Evolutionary conservation across 2,329 filamentous ascomycete species (phyloP), one percentile per base, ranked within the genome.

Genomic region (Parafenestella ontariensis): DNA sequence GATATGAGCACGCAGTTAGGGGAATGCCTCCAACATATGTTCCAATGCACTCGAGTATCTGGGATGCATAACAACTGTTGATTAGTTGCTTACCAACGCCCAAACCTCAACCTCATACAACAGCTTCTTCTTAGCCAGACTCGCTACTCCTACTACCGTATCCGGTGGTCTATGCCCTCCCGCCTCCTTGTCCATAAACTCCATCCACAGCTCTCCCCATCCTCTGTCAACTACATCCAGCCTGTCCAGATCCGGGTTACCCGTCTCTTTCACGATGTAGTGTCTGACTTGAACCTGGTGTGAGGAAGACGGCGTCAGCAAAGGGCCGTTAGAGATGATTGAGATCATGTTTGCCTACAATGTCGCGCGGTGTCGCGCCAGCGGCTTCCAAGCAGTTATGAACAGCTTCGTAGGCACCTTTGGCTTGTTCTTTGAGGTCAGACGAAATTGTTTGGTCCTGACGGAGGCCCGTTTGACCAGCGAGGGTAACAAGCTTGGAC

Each of bases 111-210:
- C 64, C 50, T 76, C 73, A 52, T 75, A 76, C 43, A 72, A 42
- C 20, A 74, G 33, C 26, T 63, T 61, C 33, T 65, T 64, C 55
- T 62, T 64, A 24, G 73, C 71, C 52, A 76, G 54, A 45, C 64
- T 65, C 15, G 71, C 71, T 42, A 76, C 73, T 0, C 73, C 73
- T 3, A 76, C 29, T 6, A 76, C 72, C 5, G 72, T 75, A 51
- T 75, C 72, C n/a, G 73, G 73, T 3, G 73, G 73, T 37, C 67
- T 62, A 55, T 76, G 71, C 11, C 72, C 72, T 11, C 65, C 60
- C 4, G 50, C 68, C 4, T 74, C 62, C 18, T 54, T 47, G 44
- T 76, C 70, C 73, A 75, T 74, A 39, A 72, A 76, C 26, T 72
- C 61, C 2, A 70, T 70, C 73, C 73, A 76, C 7, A 65, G 36